These are phyloP conservation scores for Mycena rosella DNA, from an alignment of 768 basidiomycete species.

Conservation along the genomic window DNA sequence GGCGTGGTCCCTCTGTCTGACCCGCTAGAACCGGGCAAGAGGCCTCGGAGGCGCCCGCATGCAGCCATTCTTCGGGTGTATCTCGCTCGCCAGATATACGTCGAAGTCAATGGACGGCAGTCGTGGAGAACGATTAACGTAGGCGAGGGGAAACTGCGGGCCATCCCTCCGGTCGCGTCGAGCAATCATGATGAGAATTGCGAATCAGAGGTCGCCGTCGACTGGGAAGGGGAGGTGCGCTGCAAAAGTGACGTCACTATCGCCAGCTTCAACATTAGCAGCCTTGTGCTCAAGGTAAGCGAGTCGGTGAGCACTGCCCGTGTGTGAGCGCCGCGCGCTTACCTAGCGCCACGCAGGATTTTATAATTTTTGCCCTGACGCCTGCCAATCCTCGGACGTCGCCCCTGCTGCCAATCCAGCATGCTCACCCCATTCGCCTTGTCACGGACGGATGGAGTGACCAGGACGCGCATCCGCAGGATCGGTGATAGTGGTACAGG, in stretches of 20 bases:
- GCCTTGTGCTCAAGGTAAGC: constrained; percentile 63
- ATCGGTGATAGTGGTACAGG: constrained; percentile 41
- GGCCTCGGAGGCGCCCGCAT: constrained; percentile 31
- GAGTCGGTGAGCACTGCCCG: constrained; percentile 35
- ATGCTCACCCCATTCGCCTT: constrained; percentile 64
- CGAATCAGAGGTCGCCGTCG: constrained; percentile 50
- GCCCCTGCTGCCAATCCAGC: constrained; percentile 56
- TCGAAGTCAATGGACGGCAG: constrained; percentile 54
- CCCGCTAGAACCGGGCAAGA: constrained; percentile 9
- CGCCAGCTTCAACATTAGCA: constrained; percentile 59
- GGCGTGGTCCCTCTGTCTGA: constrained; percentile 20
- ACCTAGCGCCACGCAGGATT: constrained; percentile 57
- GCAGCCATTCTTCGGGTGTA: constrained; percentile 55
- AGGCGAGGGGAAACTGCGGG: constrained; percentile 60
- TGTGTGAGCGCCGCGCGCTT: not conserved
- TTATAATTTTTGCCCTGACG: constrained; percentile 61
- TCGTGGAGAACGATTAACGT: constrained; percentile 53
- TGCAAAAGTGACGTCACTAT: constrained; percentile 53
- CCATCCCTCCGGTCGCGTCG: constrained; percentile 45
- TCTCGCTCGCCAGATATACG: constrained; percentile 61
- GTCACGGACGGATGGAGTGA: constrained; percentile 67
- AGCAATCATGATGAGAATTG: constrained; percentile 28
- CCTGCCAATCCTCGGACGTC: constrained; percentile 59
- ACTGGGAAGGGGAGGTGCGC: constrained; percentile 68
- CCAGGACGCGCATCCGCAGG: constrained; percentile 52